Evolutionary conservation across 441 rosid genomes (phyloP), one percentile per base, ranked within the genome.

Genomic region (Jatropha multifida): DNA sequence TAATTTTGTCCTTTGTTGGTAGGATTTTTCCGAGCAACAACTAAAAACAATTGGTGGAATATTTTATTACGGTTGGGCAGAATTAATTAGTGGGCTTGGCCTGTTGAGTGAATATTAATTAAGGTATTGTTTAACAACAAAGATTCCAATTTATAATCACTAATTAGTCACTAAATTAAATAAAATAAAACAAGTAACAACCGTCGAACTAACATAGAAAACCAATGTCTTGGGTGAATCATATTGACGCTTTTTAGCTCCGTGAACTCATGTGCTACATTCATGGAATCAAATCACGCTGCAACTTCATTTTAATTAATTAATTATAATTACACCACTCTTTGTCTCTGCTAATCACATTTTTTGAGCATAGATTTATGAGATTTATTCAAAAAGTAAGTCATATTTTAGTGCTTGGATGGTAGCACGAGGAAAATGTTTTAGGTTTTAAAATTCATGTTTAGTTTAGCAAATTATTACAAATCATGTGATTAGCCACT

Each of bases 401-500:
- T 9, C 59, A 46, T 15, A 46, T 48, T 68, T n/a, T 46, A 68
- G 78, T 46, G 60, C 2, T 44, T 75, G 78, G 72, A 68, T 56
- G 55, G 77, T 74, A 55, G 77, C 40, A 54, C 58, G 3, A 49
- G 9, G 7, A 37, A 63, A 51, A 42, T 74, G 44, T 55, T 62
- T 32, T 23, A 12, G 4, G 32, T 38, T 48, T 18, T 20, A 37
- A 40, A 74, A 65, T 51, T 64, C 51, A 17, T 63, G 69, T 10
- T 46, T 4, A 52, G 61, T 73, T 63, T 61, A 37, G 49, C 51
- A n/a, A 72, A 73, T 73, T 49, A 73, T 64, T 51, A 51, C 32
- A 41, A 40, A 74, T 73, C 76, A 74, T 64, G 76, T 74, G 49
- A 64, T 64, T 52, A 27, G 40, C 76, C 70, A 52, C 63, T 74